Base-by-base conservation (phyloP, 2,329 filamentous ascomycete genomes). In the Fusarium hostae region DNA sequence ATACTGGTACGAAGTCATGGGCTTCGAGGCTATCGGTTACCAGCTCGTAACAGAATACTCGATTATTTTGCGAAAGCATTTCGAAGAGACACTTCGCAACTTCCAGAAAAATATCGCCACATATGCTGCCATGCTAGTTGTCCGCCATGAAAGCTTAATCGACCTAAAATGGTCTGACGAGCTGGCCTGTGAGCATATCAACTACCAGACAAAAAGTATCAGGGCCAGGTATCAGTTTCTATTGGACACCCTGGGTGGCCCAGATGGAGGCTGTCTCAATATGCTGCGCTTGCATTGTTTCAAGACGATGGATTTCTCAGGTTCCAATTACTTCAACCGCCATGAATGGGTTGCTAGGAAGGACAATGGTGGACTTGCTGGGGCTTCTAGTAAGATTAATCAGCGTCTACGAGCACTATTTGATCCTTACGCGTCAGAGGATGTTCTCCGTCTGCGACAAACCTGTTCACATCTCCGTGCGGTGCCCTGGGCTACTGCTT, bases 201-300 rank as follows among this genome's bases (percentile, higher is more conserved):
- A 57, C 28, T 71, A 71, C 45, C 55, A 71, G 2, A 26, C 3
- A 4, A 18, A 10, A 5, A 60, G 22, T 11, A 12, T 69, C 2
- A 41, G 28, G 26, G 50, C 18, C 2, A 28, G 56, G 24, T 66
- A 37, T 16, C 52, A 61, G 3, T 72, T 69, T 35, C 41, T 47
- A 24, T 8, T 69, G 6, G 68, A 69, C 5, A 69, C 26, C 26
- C 15, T 69, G 9, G 3, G 18, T 6, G 64, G 69, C 1, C 68
- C 68, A 1, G 18, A 50, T 1, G 69, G 68, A 1, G 68, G 68
- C 3, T 55, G 39, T 2, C 12, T 72, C 22, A 52, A 72, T 3
- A 72, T 72, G 65, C 30, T 72, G 6, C 40, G 68, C 5, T 43
- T 69, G 6, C 68, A 72, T 60, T 35, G 65, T 6, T 72, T 72